phyloP scores from a whole-genome alignment of 2,329 filamentous ascomycete species.

The Zymoseptoria passerinii region DNA sequence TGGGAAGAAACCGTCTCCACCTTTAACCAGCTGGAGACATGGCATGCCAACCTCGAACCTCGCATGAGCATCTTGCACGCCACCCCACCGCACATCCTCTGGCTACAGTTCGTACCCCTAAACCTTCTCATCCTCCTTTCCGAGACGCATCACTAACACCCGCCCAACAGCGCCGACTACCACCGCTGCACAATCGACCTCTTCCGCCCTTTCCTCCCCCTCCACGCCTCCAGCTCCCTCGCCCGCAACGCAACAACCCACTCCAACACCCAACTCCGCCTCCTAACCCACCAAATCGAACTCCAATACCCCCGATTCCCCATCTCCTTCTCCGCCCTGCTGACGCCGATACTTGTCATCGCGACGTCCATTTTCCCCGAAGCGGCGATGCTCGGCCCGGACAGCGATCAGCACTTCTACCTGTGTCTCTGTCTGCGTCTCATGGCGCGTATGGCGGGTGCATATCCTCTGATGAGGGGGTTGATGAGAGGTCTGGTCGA shows the following conservation, averaged over 20 bases:
- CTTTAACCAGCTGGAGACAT: neutral
- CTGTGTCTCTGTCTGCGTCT: slow-evolving; percentile 6
- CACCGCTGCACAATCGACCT: slow-evolving; percentile 8
- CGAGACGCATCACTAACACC: too few relatives aligned
- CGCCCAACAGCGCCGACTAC: slow-evolving; percentile 4
- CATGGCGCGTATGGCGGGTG: slow-evolving; percentile 4
- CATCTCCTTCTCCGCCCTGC: neutral
- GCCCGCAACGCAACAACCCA: neutral
- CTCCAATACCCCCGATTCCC: slow-evolving; percentile 2
- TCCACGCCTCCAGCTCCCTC: neutral
- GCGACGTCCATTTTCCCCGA: slow-evolving; percentile 1
- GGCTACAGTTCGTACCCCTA: slow-evolving; percentile 7
- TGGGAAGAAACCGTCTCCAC: slow-evolving; percentile 2
- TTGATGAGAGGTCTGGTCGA: slow-evolving; percentile 1
- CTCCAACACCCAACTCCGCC: slow-evolving; percentile 1
- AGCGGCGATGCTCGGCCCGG: neutral
- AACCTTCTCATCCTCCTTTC: too few relatives aligned
- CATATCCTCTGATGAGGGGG: slow-evolving; percentile 3
- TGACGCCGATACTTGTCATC: slow-evolving; percentile 1
- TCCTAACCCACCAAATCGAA: slow-evolving; percentile 6
- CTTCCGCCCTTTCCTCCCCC: slow-evolving; percentile 3
- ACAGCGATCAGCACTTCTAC: slow-evolving; percentile 7
- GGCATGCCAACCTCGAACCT: slow-evolving; percentile 2
- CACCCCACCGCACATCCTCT: slow-evolving; percentile 6
- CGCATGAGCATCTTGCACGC: slow-evolving; percentile 3